Base-by-base conservation (phyloP, 805 yeast genomes). In the Wickerhamomyces bisporus region DNA sequence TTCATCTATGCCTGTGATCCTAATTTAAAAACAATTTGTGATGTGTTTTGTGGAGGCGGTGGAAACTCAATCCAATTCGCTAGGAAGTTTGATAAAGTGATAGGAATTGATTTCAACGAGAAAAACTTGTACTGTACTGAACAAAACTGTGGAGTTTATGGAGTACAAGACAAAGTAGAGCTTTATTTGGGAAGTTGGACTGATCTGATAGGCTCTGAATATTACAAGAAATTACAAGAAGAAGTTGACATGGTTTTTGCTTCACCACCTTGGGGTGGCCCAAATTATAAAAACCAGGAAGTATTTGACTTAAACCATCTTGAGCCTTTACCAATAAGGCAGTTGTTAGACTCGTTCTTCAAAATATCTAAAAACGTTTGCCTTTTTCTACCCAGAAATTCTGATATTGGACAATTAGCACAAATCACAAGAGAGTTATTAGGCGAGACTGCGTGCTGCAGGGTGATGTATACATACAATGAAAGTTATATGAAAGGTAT, bases 201-300 rank as follows among this genome's bases (percentile, higher is more conserved):
- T 6, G 51, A 54, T 13, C 44, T 32, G 56, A 57, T 41, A 6
- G 48, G 44, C 4, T 38, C 39, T 7, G 34, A 38, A 13, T 39
- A 36, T 15, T 38, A 38, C 20, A 16, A 30, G 12, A 23, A 37
- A 1, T 28, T 42, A 3, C 32, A 40, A 5, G 34, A 36, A 1
- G 35, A 44, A 15, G 68, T 74, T 27, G 83, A 77, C 47, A 65
- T 79, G 35, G 67, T 77, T 9, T 85, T 82, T 60, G 71, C 77
- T n/a, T 81, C 91, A 2, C 94, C 94, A 1, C 94, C 94, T 1
- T 86, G 94, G 95, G 94, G 93, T 25, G 95, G 95, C 0, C 83
- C 86, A 0, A 54, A 60, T 2, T 86, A 85, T 56, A 60, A 62
- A 34, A 49, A 57, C 18, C 45, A 58, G 3, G 55, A 56, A 0